Conservation (phyloP, 345 rosid species). For the Isatis tinctoria region DNA sequence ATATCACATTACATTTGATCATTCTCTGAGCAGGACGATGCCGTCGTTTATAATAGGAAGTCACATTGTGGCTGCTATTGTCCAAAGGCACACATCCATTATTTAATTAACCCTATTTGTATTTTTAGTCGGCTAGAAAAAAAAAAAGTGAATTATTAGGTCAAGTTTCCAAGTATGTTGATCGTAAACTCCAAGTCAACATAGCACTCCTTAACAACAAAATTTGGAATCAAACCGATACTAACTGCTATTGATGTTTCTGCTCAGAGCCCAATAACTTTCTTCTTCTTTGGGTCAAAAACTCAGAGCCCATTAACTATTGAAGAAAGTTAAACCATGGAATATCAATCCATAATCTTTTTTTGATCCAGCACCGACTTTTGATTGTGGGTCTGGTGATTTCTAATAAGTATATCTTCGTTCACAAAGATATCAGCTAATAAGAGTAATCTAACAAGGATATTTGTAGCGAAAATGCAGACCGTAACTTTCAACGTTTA, state of each 20-base stretch:
- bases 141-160: background rate
- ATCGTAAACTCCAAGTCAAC: background rate
- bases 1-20: too few species aligned
- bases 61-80: too few species aligned
- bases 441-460: background rate
- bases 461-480: background rate
- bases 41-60: too few species aligned
- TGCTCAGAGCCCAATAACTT: background rate
- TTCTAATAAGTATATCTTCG: background rate
- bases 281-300: background rate
- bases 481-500: background rate
- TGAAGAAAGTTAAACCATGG: background rate
- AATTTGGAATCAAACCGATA: background rate
- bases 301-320: background rate
- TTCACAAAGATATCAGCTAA: background rate
- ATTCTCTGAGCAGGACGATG: too few species aligned
- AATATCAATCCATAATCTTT: background rate
- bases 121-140: background rate
- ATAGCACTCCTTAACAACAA: background rate
- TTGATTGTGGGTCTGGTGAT: background rate
- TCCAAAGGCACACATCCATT: too few species aligned
- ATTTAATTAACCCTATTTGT: too few species aligned
- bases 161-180: background rate
- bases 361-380: background rate
- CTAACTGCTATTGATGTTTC: background rate